These are phyloP conservation scores for Neoscytalidium dimidiatum DNA, from an alignment of 2,329 filamentous ascomycete genomes.

Conservation along the genomic window DNA sequence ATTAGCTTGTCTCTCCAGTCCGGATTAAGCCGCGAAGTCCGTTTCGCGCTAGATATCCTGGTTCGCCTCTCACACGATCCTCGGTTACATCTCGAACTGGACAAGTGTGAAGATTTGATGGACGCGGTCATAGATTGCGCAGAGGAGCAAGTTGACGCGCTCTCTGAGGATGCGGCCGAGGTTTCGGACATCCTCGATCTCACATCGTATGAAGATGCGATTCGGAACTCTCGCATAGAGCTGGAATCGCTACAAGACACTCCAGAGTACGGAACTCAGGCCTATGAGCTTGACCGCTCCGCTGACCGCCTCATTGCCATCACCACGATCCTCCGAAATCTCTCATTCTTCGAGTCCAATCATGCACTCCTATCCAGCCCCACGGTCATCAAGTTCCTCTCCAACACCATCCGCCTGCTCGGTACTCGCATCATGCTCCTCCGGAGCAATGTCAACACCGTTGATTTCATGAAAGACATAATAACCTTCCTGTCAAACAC, in stretches of 20 bases:
- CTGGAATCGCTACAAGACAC: conserved; percentile 71
- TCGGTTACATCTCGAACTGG: conserved; percentile 66
- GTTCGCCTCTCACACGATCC: conserved; percentile 68
- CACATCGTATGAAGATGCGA: conserved; percentile 82
- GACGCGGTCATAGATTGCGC: conserved; percentile 89
- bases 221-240: conserved; percentile 76
- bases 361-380: conserved; percentile 74
- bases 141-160: conserved; percentile 79
- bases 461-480: conserved; percentile 97
- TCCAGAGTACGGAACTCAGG: conserved; percentile 70
- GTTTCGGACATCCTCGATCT: conserved; percentile 85
- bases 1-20: conserved; percentile 88
- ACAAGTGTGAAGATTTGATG: conserved; percentile 81
- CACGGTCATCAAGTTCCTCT: conserved; percentile 78
- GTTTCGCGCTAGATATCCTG: conserved; percentile 83
- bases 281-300: conserved; percentile 81
- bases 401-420: conserved; percentile 79
- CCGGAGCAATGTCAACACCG: conserved; percentile 76
- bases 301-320: conserved; percentile 88
- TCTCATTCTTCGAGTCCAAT: conserved; percentile 83
- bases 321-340: conserved; percentile 87
- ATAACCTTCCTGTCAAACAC: conserved; percentile 89
- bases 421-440: conserved; percentile 88
- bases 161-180: conserved; percentile 83
- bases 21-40: conserved; percentile 86